Percentiles rank a stretch among this genome's conserved stretches.
Conservation (phyloP, 306 rosid genomes). For the Cucumis hystrix region DNA sequence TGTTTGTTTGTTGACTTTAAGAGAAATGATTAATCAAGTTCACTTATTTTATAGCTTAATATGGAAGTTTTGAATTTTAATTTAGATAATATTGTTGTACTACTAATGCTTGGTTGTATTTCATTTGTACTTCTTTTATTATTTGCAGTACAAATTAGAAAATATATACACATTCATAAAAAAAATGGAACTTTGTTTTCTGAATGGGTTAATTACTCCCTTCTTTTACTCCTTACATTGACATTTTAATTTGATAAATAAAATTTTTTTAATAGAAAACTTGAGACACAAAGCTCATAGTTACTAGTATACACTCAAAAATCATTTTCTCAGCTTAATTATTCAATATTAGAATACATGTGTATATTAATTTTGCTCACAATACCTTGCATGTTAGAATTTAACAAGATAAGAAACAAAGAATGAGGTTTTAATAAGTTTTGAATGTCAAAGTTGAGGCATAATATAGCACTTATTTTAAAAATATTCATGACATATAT, state of each 20-base stretch:
- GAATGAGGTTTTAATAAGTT: no score
- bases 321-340: no score
- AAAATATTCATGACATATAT: neutral
- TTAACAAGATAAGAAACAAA: no score
- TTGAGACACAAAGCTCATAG: no score
- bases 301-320: no score
- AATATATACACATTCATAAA: no score
- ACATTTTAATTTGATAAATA: neutral
- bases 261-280: no score
- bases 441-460: no score
- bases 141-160: neutral
- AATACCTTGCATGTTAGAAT: no score
- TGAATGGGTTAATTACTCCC: no score
- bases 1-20: neutral
- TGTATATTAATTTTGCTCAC: no score
- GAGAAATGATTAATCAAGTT: neutral
- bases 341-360: no score
- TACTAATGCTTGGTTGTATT: neutral
- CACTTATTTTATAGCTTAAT: neutral
- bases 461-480: neutral
- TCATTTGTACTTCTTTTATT: neutral
- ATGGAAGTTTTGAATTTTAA: neutral
- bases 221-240: neutral
- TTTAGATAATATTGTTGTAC: neutral
- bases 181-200: neutral